Percentiles rank a stretch among this genome's conserved stretches.
Evolutionary conservation across 768 basidiomycete species (phyloP).

Genomic region (Termitomyces sp.): DNA sequence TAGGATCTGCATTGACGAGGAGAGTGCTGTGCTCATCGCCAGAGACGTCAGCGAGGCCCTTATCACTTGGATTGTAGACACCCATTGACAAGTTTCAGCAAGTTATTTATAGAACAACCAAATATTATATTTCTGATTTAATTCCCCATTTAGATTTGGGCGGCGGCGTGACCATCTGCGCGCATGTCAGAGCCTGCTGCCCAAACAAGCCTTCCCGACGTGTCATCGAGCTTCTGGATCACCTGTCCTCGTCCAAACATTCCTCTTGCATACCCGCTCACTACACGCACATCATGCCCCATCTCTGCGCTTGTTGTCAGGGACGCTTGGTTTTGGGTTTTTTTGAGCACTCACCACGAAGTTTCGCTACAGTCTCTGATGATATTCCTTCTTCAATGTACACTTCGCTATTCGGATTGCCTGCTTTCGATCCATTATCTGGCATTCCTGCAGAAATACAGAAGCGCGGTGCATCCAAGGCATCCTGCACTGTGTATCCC

Average conservation of each 20-base stretch:
- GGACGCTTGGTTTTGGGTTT: not conserved
- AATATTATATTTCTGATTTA: not conserved
- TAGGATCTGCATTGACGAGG: not conserved
- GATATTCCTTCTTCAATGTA: constrained; percentile 85
- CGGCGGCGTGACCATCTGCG: constrained; percentile 82
- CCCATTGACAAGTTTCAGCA: constrained; percentile 4
- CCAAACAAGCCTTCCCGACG: constrained; percentile 77
- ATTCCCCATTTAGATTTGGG: constrained; percentile 57
- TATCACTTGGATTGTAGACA: constrained; percentile 2
- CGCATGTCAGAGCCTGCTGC: constrained; percentile 90
- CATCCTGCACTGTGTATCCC: constrained; percentile 82
- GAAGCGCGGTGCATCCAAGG: constrained; percentile 92
- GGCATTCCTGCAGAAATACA: constrained; percentile 88
- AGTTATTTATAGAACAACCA: constrained; percentile 2
- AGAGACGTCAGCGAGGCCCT: not conserved
- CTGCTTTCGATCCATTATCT: constrained; percentile 47
- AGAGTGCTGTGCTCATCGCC: not conserved
- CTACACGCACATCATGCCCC: constrained; percentile 77
- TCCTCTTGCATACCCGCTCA: constrained; percentile 52
- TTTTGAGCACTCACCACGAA: constrained; percentile 47
- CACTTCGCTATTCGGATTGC: constrained; percentile 76
- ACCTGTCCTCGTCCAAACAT: constrained; percentile 85
- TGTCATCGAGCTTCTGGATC: constrained; percentile 72
- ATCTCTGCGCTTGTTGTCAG: constrained; percentile 46
- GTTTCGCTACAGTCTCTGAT: constrained; percentile 50